These are phyloP conservation scores for Tricholoma terreum DNA, from an alignment of 768 basidiomycete species.

Conservation along the genomic window DNA sequence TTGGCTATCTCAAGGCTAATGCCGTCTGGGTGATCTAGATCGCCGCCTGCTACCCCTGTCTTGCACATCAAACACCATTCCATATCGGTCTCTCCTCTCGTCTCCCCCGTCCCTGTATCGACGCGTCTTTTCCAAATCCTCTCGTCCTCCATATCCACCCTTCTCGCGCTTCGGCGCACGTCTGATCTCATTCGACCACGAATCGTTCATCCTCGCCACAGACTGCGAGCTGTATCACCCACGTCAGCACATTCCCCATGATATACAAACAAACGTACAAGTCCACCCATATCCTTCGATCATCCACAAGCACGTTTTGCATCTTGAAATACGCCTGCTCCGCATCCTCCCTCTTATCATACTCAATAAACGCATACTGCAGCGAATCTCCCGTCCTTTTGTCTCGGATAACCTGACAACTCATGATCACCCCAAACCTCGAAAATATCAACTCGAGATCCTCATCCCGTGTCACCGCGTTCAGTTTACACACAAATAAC, in stretches of 20 bases:
- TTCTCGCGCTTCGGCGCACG: constrained; percentile 39
- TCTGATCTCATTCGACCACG: constrained; percentile 79
- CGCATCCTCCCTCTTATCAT: constrained; percentile 89
- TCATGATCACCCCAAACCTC: constrained; percentile 92
- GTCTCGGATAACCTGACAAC: constrained; percentile 96
- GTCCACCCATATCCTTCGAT: constrained; percentile 98
- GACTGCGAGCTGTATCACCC: constrained; percentile 73
- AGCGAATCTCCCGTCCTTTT: constrained; percentile 94
- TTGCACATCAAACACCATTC: constrained; percentile 87
- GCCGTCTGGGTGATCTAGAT: constrained; percentile 34
- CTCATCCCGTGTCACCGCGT: constrained; percentile 92
- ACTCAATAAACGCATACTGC: constrained; percentile 99
- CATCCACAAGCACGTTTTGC: constrained; percentile 98
- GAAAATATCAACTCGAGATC: constrained; percentile 98
- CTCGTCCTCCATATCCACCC: constrained; percentile 67
- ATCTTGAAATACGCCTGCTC: constrained; percentile 99
- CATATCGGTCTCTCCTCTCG: constrained; percentile 44
- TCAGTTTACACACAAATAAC: constrained; percentile 97
- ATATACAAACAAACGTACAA: constrained; percentile 58
- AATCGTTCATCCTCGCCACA: constrained; percentile 79
- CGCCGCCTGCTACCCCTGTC: no score
- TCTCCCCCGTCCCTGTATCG: constrained; percentile 55
- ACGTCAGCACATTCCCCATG: no score
- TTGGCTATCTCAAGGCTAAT: no score
- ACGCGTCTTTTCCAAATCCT: constrained; percentile 70